Conservation (phyloP, 306 rosid genomes). For the Citrullus amarus region DNA sequence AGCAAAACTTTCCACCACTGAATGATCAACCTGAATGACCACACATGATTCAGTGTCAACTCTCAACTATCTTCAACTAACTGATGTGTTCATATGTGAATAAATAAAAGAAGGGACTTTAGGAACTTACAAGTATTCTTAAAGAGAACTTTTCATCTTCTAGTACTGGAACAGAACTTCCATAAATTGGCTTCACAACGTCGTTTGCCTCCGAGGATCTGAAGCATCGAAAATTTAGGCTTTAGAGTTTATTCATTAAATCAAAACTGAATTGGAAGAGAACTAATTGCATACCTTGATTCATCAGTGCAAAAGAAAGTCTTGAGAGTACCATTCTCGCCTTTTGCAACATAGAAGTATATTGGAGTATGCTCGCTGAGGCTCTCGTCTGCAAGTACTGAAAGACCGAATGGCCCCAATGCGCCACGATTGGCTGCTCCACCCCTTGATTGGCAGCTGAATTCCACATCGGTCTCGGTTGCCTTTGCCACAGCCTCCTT, state of each 20-base stretch:
- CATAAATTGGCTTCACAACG: constrained; percentile 40
- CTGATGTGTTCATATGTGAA: neutral
- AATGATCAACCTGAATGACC: constrained; percentile 66
- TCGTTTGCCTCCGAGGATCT: constrained; percentile 77
- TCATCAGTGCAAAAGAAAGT: constrained; percentile 70
- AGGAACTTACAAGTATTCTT: constrained; percentile 51
- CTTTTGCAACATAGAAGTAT: constrained; percentile 61
- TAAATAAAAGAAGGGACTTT: neutral
- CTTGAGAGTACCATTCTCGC: constrained; percentile 37
- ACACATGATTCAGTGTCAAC: neutral
- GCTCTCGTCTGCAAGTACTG: constrained; percentile 57
- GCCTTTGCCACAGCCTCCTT: constrained; percentile 40
- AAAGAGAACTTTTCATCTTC: constrained; percentile 54
- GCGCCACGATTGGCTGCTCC: constrained; percentile 61
- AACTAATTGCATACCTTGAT: constrained; percentile 31
- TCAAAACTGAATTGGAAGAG: neutral
- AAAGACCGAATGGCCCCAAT: constrained; percentile 83
- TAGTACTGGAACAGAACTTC: constrained; percentile 61
- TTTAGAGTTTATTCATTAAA: neutral
- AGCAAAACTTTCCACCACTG: constrained; percentile 76
- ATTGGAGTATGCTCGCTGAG: constrained; percentile 69
- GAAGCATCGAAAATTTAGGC: neutral
- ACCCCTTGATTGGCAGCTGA: constrained; percentile 40
- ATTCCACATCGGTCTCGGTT: constrained; percentile 22
- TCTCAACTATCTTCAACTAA: neutral